Percentiles rank a stretch among this genome's conserved stretches.
phyloP scores from a whole-genome alignment of 257 asterid species.

The Solanum rostratum region DNA sequence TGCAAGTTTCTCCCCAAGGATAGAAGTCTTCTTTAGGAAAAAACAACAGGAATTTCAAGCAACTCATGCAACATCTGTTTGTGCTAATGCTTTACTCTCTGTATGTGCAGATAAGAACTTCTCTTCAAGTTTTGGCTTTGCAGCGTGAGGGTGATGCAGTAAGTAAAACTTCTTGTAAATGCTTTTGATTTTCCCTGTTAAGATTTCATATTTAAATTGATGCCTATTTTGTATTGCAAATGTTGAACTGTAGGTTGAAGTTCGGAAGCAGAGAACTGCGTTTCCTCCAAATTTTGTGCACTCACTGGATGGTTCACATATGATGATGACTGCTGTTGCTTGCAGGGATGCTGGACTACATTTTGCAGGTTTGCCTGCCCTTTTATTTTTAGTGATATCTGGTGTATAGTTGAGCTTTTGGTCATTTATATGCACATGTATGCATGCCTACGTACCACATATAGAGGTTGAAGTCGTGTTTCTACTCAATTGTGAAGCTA shows the following conservation, averaged over 20 bases:
- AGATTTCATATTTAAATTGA: neutral
- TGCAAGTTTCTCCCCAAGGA: neutral
- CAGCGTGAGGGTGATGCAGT: constrained; percentile 70
- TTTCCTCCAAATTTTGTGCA: constrained; percentile 98
- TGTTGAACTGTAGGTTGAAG: constrained; percentile 46
- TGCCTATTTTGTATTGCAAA: constrained; percentile 3
- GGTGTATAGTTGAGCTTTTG: neutral
- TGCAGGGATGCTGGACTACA: constrained; percentile 79
- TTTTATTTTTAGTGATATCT: neutral
- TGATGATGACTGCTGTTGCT: constrained; percentile 99
- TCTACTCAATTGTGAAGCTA: neutral
- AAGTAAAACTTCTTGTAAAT: constrained; percentile 11
- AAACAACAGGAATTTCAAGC: neutral
- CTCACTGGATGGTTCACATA: constrained; percentile 88
- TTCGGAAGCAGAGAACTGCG: constrained; percentile 82
- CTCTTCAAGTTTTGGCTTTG: constrained; percentile 86
- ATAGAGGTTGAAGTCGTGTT: neutral
- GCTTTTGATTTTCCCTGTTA: constrained; percentile 3
- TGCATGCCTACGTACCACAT: neutral
- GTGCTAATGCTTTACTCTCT: constrained; percentile 6
- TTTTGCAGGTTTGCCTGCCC: constrained; percentile 62
- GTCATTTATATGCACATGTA: neutral
- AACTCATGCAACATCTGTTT: neutral
- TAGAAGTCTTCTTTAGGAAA: neutral
- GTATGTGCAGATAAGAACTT: constrained; percentile 70